Evolutionary conservation across 148 eudicot species (phyloP).

Genomic region (Chenopodium formosanum): DNA sequence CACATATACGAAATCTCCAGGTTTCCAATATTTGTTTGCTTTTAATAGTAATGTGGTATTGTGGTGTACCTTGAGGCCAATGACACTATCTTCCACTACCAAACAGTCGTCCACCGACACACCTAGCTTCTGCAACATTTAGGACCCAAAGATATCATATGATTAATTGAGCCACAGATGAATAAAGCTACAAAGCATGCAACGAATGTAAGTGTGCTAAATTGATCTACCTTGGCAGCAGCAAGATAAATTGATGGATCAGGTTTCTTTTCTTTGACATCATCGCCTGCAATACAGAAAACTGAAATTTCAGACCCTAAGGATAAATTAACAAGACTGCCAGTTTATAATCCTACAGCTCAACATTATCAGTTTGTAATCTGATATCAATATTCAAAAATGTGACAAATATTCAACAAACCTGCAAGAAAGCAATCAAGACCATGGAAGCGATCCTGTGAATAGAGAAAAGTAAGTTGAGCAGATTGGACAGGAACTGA

Average conservation of each 20-base stretch:
- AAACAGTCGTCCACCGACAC: constrained; percentile 65
- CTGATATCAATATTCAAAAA: not conserved
- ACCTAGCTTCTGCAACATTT: constrained; percentile 62
- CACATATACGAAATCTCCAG: not conserved
- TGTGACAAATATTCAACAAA: constrained; percentile 21
- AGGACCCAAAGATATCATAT: constrained; percentile 5
- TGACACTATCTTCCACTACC: constrained; percentile 94
- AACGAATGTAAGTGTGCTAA: not conserved
- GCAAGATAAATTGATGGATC: constrained; percentile 87
- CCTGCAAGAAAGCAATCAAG: constrained; percentile 99
- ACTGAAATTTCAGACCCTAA: constrained; percentile 1
- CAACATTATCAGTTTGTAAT: not conserved
- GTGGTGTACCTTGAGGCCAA: constrained; percentile 81
- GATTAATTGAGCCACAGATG: not conserved
- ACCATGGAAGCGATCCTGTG: constrained; percentile 78
- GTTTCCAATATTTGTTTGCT: not conserved
- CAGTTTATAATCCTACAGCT: not conserved
- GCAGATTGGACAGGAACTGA: not conserved
- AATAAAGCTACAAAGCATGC: not conserved
- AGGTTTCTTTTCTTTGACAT: constrained; percentile 96
- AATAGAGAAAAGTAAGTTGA: constrained; percentile 7
- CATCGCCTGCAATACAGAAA: constrained; percentile 63
- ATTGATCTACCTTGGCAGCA: constrained; percentile 61
- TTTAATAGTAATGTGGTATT: not conserved
- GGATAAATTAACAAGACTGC: not conserved